A percentile compares a stretch with the other conserved stretches of the same genome.
phyloP scores from a whole-genome alignment of 371 early-diverging fungal genomes.

The Mucor irregularis region DNA sequence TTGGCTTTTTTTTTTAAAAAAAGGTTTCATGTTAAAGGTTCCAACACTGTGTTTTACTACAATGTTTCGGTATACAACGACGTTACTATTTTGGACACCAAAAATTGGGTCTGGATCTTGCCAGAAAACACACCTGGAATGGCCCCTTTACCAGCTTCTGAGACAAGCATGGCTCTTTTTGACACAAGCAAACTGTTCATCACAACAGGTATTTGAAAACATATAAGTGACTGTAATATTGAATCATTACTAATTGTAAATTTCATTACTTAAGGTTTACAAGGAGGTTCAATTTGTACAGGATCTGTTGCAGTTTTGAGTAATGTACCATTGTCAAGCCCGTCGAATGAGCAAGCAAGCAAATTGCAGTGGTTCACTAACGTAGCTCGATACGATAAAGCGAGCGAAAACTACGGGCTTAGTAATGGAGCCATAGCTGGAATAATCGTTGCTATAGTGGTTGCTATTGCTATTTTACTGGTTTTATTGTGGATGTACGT shows the following conservation, averaged over 20 bases:
- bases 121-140: neutral
- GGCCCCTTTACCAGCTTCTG: neutral
- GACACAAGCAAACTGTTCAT: neutral
- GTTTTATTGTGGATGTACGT: constrained; percentile 15
- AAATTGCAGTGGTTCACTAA: constrained; percentile 5
- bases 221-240: neutral
- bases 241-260: neutral
- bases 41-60: too few relatives aligned
- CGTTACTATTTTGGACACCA: neutral
- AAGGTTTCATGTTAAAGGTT: too few relatives aligned
- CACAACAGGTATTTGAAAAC: neutral
- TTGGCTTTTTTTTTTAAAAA: too few relatives aligned
- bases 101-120: neutral
- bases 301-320: constrained; percentile 10
- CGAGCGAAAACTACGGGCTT: neutral
- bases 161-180: neutral
- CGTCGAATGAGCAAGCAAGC: neutral
- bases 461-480: constrained; percentile 1
- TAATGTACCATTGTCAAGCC: constrained; percentile 7
- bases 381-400: neutral
- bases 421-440: constrained; percentile 22
- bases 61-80: neutral
- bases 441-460: constrained; percentile 9
- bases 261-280: too few relatives aligned
- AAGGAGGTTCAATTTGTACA: too few relatives aligned